These are phyloP conservation scores for Quercus aquifolioides DNA, from an alignment of 306 rosid genomes.

Conservation along the genomic window DNA sequence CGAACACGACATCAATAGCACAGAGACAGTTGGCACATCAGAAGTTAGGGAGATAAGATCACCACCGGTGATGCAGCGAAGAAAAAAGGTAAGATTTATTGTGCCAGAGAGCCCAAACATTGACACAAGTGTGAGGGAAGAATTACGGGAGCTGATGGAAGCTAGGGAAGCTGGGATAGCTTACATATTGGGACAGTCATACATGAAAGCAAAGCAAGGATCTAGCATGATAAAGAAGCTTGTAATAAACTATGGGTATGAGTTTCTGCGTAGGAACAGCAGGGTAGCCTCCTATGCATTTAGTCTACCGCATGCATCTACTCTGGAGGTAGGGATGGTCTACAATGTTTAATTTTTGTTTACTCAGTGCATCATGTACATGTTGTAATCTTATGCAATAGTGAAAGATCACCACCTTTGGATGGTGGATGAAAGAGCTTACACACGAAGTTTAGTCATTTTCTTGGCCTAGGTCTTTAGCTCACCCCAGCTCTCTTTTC, in stretches of 20 bases:
- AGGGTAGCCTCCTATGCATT: conserved; percentile 54
- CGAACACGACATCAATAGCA: conserved; percentile 16
- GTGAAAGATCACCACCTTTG: conserved; percentile 7
- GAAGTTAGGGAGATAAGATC: conserved; percentile 59
- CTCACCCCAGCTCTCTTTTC: neutral
- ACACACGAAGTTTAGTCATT: conserved; percentile 1
- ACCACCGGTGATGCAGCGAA: conserved; percentile 35
- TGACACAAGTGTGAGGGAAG: conserved; percentile 42
- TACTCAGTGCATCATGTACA: conserved; percentile 36
- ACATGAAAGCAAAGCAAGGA: conserved; percentile 80
- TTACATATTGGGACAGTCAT: conserved; percentile 72
- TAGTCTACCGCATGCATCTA: conserved; percentile 64
- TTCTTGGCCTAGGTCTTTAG: neutral
- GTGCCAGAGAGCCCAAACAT: conserved; percentile 76
- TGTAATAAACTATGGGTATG: conserved; percentile 66
- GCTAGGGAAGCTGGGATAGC: conserved; percentile 85
- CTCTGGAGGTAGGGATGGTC: conserved; percentile 91
- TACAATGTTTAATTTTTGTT: conserved; percentile 54
- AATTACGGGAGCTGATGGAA: conserved; percentile 69
- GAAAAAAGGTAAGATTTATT: conserved; percentile 72
- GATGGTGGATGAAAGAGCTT: conserved; percentile 6
- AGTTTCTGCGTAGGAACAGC: conserved; percentile 81
- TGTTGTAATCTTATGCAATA: conserved; percentile 24
- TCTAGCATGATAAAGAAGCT: conserved; percentile 63
- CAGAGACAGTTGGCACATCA: conserved; percentile 29